A percentile compares a stretch with the other conserved stretches of the same genome.
Conservation (phyloP, 78 protist species). For the Carpediemonas membranifera region DNA sequence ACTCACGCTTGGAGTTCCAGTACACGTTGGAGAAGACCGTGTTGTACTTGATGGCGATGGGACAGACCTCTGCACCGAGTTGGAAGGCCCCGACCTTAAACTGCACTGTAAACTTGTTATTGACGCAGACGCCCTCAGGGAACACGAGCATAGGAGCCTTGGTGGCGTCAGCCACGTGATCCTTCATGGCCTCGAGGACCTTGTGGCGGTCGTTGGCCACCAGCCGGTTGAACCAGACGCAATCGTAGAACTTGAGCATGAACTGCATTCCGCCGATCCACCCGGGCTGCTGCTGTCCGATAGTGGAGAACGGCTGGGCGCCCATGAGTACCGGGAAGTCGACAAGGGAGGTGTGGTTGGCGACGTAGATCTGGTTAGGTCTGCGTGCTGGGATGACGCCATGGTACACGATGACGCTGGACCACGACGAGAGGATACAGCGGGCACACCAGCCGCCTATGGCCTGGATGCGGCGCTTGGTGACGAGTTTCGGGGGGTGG, state of each 20-base stretch:
- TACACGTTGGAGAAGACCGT: slow-evolving; percentile 50
- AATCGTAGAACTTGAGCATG: slow-evolving; percentile 41
- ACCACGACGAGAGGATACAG: slow-evolving; percentile 53
- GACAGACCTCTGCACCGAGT: slow-evolving; percentile 53
- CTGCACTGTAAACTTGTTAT: slow-evolving; percentile 67
- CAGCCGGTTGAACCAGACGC: slow-evolving; percentile 75
- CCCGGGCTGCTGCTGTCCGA: slow-evolving; percentile 52
- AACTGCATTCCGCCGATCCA: slow-evolving; percentile 53
- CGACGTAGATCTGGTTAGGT: slow-evolving; percentile 5
- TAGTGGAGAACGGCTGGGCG: slow-evolving; percentile 41
- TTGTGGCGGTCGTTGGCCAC: neutral
- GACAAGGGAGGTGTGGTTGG: slow-evolving; percentile 18
- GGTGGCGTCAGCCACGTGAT: neutral
- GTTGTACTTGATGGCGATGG: slow-evolving; percentile 84
- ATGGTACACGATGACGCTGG: slow-evolving; percentile 41
- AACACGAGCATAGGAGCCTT: slow-evolving; percentile 17
- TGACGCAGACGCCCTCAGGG: slow-evolving; percentile 71
- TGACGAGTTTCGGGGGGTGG: neutral
- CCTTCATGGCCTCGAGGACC: neutral
- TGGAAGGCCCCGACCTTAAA: slow-evolving; percentile 67
- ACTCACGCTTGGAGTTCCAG: slow-evolving; percentile 64
- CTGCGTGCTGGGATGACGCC: slow-evolving; percentile 20
- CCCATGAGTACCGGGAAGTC: slow-evolving; percentile 35
- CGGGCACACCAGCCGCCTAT: slow-evolving; percentile 2
- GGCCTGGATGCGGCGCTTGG: slow-evolving; percentile 16